Evolutionary conservation across 371 early-diverging fungal species (phyloP).

Genomic region (Amoeboaphelidium occidentale): DNA sequence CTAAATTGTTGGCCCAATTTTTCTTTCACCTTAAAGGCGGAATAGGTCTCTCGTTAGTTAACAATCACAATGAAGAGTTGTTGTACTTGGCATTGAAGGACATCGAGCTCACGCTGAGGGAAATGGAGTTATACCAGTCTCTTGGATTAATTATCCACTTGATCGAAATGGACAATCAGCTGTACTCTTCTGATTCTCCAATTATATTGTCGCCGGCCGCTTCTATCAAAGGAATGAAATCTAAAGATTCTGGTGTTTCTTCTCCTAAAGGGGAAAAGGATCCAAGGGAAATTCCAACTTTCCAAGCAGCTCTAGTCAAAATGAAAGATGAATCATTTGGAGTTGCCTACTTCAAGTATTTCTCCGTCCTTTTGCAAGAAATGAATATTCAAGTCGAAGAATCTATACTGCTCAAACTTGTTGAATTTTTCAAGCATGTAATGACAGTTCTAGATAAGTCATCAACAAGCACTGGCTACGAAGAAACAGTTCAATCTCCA

Average conservation of each 20-base stretch:
- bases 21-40: too few species aligned
- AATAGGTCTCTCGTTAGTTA: conserved; percentile 70
- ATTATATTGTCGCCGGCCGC: conserved; percentile 77
- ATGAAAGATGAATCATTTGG: conserved; percentile 67
- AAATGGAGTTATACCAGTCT: conserved; percentile 45
- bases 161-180: conserved; percentile 87
- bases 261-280: too few species aligned
- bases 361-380: conserved; percentile 66
- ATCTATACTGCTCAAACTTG: conserved; percentile 51
- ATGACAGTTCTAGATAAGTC: neutral
- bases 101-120: conserved; percentile 39
- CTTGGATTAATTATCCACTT: conserved; percentile 49
- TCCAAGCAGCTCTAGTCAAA: conserved; percentile 34
- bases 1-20: conserved; percentile 31
- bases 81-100: conserved; percentile 50
- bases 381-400: conserved; percentile 76
- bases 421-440: conserved; percentile 58
- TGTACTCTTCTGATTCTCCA: conserved; percentile 50
- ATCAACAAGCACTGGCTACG: neutral
- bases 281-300: too few species aligned
- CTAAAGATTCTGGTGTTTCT: conserved; percentile 18
- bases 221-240: conserved; percentile 30
- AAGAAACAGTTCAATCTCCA: neutral
- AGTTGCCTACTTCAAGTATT: conserved; percentile 72
- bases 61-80: conserved; percentile 40